These are phyloP conservation scores for Schoenoplectus tabernaemontani DNA, from an alignment of 202 grass and related monocot species.

Conservation along the genomic window DNA sequence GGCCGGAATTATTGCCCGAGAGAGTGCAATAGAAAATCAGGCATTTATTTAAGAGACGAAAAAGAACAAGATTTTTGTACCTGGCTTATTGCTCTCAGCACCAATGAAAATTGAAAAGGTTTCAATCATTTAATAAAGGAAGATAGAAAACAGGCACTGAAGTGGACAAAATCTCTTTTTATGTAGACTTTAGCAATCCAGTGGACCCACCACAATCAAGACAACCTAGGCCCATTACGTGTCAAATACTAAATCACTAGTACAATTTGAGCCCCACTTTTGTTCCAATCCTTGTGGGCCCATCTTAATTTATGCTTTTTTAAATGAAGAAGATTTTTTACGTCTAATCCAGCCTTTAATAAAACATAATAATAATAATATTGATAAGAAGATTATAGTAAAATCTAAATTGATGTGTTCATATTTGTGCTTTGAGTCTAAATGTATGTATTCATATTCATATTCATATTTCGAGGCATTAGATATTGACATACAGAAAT, in stretches of 20 bases:
- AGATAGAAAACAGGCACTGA: slow-evolving; percentile 10
- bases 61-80: too few relatives aligned
- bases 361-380: too few relatives aligned
- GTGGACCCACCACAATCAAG: slow-evolving; percentile 26
- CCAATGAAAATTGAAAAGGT: slow-evolving; percentile 17
- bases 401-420: too few relatives aligned
- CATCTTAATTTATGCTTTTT: background rate
- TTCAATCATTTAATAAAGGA: slow-evolving; percentile 18
- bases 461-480: background rate
- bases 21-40: too few relatives aligned
- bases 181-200: slow-evolving; percentile 14
- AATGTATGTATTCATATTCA: background rate
- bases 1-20: background rate
- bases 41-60: too few relatives aligned
- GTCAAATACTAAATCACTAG: background rate
- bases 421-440: too few relatives aligned
- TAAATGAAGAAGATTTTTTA: background rate
- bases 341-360: background rate
- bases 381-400: too few relatives aligned
- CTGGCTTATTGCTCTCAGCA: background rate
- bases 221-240: slow-evolving; percentile 26
- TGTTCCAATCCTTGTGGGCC: slow-evolving; percentile 16
- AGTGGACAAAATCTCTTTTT: slow-evolving; percentile 19
- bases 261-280: slow-evolving; percentile 1
- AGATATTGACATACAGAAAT: background rate